Evolutionary conservation across 441 rosid genomes (phyloP).

Genomic region (Iberis amara): DNA sequence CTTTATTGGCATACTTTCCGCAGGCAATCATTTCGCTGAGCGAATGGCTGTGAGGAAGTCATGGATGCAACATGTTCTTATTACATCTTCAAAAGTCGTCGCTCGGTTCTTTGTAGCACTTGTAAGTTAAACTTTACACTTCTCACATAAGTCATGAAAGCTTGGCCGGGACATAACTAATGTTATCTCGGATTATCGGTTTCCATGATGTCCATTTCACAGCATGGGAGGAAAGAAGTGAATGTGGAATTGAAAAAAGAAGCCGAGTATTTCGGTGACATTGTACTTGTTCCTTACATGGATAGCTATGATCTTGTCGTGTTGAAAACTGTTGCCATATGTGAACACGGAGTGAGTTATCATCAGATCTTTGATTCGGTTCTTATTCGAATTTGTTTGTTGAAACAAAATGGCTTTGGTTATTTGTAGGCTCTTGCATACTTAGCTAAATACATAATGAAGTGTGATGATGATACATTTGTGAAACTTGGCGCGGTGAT

Average conservation of each 20-base stretch:
- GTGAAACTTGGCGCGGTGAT: constrained; percentile 63
- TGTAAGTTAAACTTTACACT: constrained; percentile 35
- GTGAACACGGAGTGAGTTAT: constrained; percentile 78
- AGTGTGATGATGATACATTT: constrained; percentile 86
- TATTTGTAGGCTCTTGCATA: constrained; percentile 46
- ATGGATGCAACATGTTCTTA: constrained; percentile 81
- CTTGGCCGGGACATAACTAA: not conserved
- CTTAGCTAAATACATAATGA: constrained; percentile 71
- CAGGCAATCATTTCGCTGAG: constrained; percentile 81
- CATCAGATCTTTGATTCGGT: constrained; percentile 16
- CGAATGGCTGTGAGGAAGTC: constrained; percentile 89
- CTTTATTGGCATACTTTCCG: constrained; percentile 75
- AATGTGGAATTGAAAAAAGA: constrained; percentile 77
- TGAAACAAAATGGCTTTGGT: constrained; percentile 2
- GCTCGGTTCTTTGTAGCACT: constrained; percentile 88
- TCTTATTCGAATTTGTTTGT: constrained; percentile 10
- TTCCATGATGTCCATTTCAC: constrained; percentile 22
- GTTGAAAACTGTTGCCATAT: constrained; percentile 83
- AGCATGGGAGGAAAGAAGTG: constrained; percentile 80
- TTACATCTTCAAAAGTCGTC: constrained; percentile 68
- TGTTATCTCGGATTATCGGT: not conserved
- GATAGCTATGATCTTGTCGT: constrained; percentile 89
- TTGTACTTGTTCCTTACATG: constrained; percentile 83
- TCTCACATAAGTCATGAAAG: constrained; percentile 1
- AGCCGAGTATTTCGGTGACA: constrained; percentile 84